phyloP scores from a whole-genome alignment of 2,329 filamentous ascomycete species.

The Calonectria multiphialidica region DNA sequence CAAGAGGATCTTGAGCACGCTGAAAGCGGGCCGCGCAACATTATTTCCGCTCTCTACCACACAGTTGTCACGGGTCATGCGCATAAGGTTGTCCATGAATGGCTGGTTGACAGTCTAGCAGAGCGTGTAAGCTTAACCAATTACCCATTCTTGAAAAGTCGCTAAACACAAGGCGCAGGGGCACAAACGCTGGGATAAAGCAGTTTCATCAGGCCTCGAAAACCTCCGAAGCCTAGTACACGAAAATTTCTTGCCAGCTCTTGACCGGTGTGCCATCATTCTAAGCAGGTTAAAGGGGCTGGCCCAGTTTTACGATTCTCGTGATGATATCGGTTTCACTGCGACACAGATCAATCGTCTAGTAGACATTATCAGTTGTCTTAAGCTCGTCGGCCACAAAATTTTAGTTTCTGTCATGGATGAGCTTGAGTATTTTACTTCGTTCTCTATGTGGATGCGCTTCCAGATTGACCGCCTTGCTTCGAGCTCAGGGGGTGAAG shows the following conservation, averaged over 20 bases:
- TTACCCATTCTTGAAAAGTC: conserved; percentile 16
- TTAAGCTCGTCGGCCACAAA: conserved; percentile 82
- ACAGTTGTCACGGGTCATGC: conserved; percentile 87
- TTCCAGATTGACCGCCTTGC: conserved; percentile 84
- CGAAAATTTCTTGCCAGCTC: conserved; percentile 87
- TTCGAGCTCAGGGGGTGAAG: conserved; percentile 72
- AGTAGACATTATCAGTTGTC: conserved; percentile 78
- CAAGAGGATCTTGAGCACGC: conserved; percentile 78
- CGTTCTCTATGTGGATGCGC: conserved; percentile 87
- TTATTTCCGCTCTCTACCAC: conserved; percentile 85
- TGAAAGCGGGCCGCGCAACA: conserved; percentile 67
- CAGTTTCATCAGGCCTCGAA: conserved; percentile 81
- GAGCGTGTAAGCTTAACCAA: conserved; percentile 72
- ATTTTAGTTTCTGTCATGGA: conserved; percentile 78
- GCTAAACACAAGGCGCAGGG: conserved; percentile 64
- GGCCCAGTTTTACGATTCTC: conserved; percentile 80
- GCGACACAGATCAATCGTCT: conserved; percentile 72
- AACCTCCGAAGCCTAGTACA: conserved; percentile 83
- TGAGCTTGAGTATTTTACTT: conserved; percentile 81
- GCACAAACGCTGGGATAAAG: conserved; percentile 95
- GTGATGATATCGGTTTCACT: conserved; percentile 75
- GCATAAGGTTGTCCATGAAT: conserved; percentile 81
- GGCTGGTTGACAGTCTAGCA: conserved; percentile 86
- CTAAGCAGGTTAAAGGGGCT: conserved; percentile 87
- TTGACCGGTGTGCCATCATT: conserved; percentile 86